Evolutionary conservation across 1,284 basidiomycete species (phyloP).

Genomic region (Tilletiaria anomala): DNA sequence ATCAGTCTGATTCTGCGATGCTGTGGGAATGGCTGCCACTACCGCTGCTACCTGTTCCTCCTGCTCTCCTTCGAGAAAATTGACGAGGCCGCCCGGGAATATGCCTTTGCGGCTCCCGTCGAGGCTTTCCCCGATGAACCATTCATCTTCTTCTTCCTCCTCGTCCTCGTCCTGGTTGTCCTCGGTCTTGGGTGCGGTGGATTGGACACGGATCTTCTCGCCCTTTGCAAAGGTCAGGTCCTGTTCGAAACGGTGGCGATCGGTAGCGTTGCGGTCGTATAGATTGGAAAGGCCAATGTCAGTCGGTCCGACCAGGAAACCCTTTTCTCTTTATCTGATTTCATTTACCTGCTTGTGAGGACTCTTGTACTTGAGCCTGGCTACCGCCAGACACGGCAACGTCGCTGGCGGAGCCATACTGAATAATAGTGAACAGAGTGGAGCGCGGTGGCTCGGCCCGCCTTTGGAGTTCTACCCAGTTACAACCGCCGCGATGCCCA

Average conservation of each 20-base stretch:
- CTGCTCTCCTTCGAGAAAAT: conserved; percentile 8
- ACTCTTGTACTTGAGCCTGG: conserved; percentile 30
- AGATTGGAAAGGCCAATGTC: not conserved
- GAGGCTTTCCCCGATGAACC: conserved; percentile 36
- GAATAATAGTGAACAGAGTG: too few species aligned
- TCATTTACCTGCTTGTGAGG: conserved; percentile 26
- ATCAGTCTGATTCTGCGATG: too few species aligned
- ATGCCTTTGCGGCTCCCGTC: conserved; percentile 30
- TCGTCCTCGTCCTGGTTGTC: conserved; percentile 12
- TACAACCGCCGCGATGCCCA: too few species aligned
- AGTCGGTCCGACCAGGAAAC: not conserved
- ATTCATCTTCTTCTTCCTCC: conserved; percentile 38
- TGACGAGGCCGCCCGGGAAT: conserved; percentile 36
- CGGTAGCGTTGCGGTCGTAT: not conserved
- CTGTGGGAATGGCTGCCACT: too few species aligned
- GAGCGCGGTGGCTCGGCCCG: too few species aligned
- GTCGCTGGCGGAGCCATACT: too few species aligned
- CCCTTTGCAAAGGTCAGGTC: conserved; percentile 33
- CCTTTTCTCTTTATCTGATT: conserved; percentile 2
- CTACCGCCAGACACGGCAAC: conserved; percentile 21
- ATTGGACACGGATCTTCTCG: conserved; percentile 30
- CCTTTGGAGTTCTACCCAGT: too few species aligned
- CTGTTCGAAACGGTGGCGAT: not conserved
- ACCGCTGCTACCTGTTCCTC: too few species aligned
- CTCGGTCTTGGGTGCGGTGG: conserved; percentile 15